Evolutionary conservation across 352 stramenopile species (phyloP).

Genomic region (Blastocystis sp.): DNA sequence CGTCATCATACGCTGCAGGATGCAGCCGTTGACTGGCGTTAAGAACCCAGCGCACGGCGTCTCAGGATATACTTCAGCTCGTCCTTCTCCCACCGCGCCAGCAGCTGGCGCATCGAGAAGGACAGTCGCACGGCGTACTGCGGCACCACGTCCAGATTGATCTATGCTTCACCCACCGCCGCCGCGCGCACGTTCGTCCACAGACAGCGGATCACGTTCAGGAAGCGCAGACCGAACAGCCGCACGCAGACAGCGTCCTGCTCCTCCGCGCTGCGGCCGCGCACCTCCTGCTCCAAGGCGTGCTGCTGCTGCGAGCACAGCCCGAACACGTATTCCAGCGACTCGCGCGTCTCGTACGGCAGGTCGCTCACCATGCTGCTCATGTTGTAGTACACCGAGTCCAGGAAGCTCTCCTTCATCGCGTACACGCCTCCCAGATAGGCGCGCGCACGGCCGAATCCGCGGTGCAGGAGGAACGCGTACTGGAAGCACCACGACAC

Average conservation of each 20-base stretch:
- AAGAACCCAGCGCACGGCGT: neutral
- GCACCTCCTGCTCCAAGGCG: neutral
- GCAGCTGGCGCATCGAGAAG: neutral
- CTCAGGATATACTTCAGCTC: neutral
- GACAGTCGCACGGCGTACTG: neutral
- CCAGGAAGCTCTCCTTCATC: conserved; percentile 12
- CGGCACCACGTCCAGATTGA: neutral
- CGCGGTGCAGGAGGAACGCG: conserved; percentile 15
- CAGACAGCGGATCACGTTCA: conserved; percentile 11
- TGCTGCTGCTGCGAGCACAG: neutral
- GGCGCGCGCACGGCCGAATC: conserved; percentile 20
- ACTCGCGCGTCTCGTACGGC: conserved; percentile 1
- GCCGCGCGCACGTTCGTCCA: conserved; percentile 39
- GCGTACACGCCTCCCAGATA: neutral
- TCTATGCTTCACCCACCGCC: neutral
- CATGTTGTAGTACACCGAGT: conserved; percentile 35
- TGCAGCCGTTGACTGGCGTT: neutral
- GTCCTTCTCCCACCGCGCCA: neutral
- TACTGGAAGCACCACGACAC: neutral
- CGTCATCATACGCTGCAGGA: neutral
- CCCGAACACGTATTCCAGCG: neutral
- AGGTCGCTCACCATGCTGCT: conserved; percentile 1
- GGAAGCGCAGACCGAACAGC: conserved; percentile 10
- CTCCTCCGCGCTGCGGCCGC: neutral
- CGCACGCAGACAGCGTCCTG: neutral